Conservation (phyloP, 768 basidiomycete species). For the Pisolithus sp. region DNA sequence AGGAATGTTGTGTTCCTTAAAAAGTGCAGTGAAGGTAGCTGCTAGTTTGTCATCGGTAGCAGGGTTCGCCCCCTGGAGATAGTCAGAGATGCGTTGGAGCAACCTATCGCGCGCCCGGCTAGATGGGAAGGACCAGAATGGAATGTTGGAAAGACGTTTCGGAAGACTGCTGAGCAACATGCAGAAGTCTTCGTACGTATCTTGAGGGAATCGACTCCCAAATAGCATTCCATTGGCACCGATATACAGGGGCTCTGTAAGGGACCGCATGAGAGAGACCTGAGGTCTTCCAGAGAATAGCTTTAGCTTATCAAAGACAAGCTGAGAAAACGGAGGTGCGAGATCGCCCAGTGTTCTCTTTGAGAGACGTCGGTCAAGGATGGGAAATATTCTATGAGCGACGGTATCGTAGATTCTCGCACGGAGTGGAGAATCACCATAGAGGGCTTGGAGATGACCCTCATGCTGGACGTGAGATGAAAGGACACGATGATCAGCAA, state of each 20-base stretch:
- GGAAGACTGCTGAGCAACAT: slow-evolving; percentile 14
- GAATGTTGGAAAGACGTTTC: slow-evolving; percentile 10
- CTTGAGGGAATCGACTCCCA: slow-evolving; percentile 12
- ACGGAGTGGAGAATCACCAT: slow-evolving; percentile 7
- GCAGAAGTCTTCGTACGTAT: slow-evolving; percentile 17
- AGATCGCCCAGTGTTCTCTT: slow-evolving; percentile 7
- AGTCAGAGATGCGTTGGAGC: slow-evolving; percentile 3
- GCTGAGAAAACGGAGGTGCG: slow-evolving; percentile 7
- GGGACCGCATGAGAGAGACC: slow-evolving; percentile 12
- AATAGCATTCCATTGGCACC: slow-evolving; percentile 14
- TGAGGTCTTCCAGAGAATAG: background rate
- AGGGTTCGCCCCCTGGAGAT: slow-evolving; percentile 10
- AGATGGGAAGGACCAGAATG: slow-evolving; percentile 13
- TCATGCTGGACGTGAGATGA: slow-evolving; percentile 9
- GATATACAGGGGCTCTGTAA: slow-evolving; percentile 12
- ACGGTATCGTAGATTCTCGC: slow-evolving; percentile 10
- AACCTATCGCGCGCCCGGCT: slow-evolving; percentile 10
- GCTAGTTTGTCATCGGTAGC: slow-evolving; percentile 7
- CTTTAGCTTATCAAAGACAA: slow-evolving; percentile 10
- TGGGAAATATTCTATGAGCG: slow-evolving; percentile 15
- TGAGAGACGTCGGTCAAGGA: slow-evolving; percentile 17
- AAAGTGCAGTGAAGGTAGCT: slow-evolving; percentile 10
- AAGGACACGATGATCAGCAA: slow-evolving; percentile 3
- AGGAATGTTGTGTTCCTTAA: slow-evolving; percentile 14
- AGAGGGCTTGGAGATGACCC: slow-evolving; percentile 9